Percentiles rank a stretch among this genome's conserved stretches.
Evolutionary conservation across 306 rosid species (phyloP).

Genomic region (Lagenaria siceraria): DNA sequence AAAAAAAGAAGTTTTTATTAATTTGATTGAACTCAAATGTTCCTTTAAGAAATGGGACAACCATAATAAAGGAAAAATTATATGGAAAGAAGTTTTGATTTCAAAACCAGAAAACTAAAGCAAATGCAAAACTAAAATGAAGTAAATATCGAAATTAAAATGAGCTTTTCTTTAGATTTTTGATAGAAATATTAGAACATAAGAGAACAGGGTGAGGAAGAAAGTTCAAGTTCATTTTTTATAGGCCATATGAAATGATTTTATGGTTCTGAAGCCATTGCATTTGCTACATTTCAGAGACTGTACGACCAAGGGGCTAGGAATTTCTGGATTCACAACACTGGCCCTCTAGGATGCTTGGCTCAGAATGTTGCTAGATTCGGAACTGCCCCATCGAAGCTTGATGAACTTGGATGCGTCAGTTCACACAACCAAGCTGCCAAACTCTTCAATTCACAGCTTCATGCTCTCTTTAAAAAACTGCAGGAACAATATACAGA

Average conservation of each 20-base stretch:
- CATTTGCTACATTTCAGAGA: constrained; percentile 25
- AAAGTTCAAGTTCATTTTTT: not conserved
- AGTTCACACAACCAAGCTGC: constrained; percentile 64
- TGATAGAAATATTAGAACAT: not conserved
- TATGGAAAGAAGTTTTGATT: no score
- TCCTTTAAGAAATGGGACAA: no score
- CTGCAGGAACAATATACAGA: constrained; percentile 57
- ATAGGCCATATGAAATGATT: not conserved
- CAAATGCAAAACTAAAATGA: not conserved
- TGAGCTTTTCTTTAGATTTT: not conserved
- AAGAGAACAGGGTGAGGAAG: not conserved
- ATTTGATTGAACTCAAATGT: no score
- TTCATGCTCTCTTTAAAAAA: constrained; percentile 55
- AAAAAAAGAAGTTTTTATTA: no score
- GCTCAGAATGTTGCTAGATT: constrained; percentile 66
- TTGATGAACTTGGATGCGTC: constrained; percentile 73
- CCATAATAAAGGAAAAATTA: no score
- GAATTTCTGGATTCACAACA: constrained; percentile 84
- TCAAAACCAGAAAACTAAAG: no score
- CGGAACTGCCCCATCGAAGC: constrained; percentile 62
- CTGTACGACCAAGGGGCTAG: constrained; percentile 68
- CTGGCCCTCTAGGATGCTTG: constrained; percentile 85
- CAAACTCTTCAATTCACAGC: constrained; percentile 57
- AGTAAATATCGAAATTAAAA: no score
- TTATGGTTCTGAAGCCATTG: not conserved